These are phyloP conservation scores for Chloropicon primus DNA, from an alignment of 139 green algal genomes.

Conservation along the genomic window DNA sequence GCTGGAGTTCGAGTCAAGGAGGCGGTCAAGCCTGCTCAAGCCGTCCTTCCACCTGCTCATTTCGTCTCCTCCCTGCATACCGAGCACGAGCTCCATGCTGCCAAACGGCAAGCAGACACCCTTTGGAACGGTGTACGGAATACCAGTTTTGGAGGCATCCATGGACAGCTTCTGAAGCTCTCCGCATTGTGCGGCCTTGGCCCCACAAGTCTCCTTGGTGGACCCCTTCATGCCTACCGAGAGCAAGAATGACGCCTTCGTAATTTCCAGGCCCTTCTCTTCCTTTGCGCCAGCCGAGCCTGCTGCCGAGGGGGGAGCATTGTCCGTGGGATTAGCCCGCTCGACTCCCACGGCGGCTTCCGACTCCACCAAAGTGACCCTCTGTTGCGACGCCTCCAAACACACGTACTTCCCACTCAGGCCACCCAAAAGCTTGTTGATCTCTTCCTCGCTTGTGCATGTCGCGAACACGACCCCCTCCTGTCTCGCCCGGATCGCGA, in stretches of 20 bases:
- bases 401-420: constrained; percentile 15
- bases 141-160: not conserved
- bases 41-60: not conserved
- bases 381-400: not conserved
- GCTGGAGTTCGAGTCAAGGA: not conserved
- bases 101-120: constrained; percentile 79
- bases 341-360: not conserved
- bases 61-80: constrained; percentile 4
- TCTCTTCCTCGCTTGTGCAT: constrained; percentile 44
- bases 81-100: constrained; percentile 59
- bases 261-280: not conserved
- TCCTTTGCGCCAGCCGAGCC: not conserved
- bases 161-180: constrained; percentile 25
- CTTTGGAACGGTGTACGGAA: constrained; percentile 38
- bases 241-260: not conserved
- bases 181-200: constrained; percentile 71
- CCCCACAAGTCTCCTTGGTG: constrained; percentile 33
- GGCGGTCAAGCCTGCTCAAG: not conserved
- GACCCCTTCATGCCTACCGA: constrained; percentile 29
- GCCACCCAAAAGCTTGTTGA: constrained; percentile 14
- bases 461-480: constrained; percentile 29
- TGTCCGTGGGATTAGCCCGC: not conserved
- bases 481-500: constrained; percentile 37
- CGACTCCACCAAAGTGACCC: not conserved
- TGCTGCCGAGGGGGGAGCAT: not conserved